Percentiles rank a stretch among this genome's conserved stretches.
Evolutionary conservation across 139 green algal species (phyloP).

Genomic region (Ulvella scutata): DNA sequence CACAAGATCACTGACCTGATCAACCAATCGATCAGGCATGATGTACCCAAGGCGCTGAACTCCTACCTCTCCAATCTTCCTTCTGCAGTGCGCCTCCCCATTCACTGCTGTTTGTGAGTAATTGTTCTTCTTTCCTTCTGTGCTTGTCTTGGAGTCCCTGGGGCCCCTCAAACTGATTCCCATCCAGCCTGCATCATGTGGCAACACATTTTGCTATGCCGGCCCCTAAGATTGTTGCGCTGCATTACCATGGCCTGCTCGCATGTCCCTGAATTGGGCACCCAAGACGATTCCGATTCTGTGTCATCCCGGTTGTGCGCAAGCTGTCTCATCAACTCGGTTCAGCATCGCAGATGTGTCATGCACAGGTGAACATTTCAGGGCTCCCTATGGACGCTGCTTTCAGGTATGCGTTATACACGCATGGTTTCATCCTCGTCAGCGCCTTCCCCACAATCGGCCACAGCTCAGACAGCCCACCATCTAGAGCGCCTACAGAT

Average conservation of each 20-base stretch:
- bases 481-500: too few species aligned
- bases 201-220: neutral
- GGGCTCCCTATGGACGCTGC: conserved; percentile 13
- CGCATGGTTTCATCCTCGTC: conserved; percentile 13
- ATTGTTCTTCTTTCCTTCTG: neutral
- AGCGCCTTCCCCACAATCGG: neutral
- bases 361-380: conserved; percentile 1
- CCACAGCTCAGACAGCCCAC: too few species aligned
- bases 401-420: conserved; percentile 20
- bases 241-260: neutral
- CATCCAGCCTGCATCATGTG: neutral
- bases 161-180: neutral
- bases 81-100: neutral
- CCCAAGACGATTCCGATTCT: neutral
- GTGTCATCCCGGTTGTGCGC: neutral
- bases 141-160: neutral
- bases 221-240: neutral
- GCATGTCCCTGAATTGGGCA: neutral
- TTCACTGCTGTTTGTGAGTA: neutral
- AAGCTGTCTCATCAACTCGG: neutral
- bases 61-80: conserved; percentile 12
- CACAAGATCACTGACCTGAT: conserved; percentile 10
- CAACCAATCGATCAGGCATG: conserved; percentile 8
- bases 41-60: conserved; percentile 14
- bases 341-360: too few species aligned